phyloP scores from a whole-genome alignment of 345 rosid genomes.

The Syzygium oleosum region DNA sequence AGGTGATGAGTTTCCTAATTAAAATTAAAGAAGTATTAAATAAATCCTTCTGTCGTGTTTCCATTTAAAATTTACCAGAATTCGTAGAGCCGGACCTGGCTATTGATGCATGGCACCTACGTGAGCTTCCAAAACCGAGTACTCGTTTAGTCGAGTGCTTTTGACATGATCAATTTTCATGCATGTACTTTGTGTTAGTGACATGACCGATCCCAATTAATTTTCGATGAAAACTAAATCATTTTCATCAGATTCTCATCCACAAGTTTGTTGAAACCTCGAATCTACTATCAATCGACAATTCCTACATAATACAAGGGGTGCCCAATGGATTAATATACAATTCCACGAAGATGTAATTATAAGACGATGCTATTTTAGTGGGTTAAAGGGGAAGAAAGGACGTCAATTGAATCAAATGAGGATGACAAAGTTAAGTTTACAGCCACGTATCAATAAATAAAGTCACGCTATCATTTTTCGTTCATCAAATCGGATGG shows the following conservation, averaged over 20 bases:
- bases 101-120: accelerated
- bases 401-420: accelerated
- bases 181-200: not conserved
- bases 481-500: not conserved
- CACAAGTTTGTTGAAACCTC: not conserved
- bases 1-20: too few species aligned
- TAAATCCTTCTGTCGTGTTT: not conserved
- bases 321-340: not conserved
- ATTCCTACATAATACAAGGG: not conserved
- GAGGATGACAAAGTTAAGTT: not conserved
- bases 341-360: not conserved
- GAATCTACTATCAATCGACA: not conserved
- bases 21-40: too few species aligned
- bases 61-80: not conserved
- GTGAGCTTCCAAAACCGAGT: not conserved
- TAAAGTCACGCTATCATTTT: not conserved
- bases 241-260: not conserved
- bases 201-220: not conserved
- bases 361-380: not conserved
- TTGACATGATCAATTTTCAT: not conserved
- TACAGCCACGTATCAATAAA: not conserved
- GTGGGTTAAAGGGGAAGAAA: not conserved
- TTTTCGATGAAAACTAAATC: not conserved
- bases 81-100: accelerated
- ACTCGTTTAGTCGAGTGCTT: not conserved